Evolutionary conservation across 1,284 basidiomycete species (phyloP), one percentile per base, ranked within the genome.

Genomic region (Pholiota adiposa): DNA sequence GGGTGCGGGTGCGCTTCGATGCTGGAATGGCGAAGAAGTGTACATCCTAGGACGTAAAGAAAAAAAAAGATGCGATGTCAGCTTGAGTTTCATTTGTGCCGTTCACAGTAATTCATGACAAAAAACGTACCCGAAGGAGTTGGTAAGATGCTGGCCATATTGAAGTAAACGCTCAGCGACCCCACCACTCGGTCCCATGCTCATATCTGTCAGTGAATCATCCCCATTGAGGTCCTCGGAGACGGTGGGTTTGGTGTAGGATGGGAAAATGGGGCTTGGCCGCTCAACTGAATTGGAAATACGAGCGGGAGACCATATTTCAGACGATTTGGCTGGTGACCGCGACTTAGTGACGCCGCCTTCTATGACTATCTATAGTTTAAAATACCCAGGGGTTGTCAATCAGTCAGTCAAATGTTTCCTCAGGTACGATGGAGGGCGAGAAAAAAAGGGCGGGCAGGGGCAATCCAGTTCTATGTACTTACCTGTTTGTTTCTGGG

Each of bases 131-230:
- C 69, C 68, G 53, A 67, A 69, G 54, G 71, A 69, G 61, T 46
- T 63, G 52, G 73, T 69, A 56, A 75, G 62, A 52, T 69, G 69
- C 62, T 74, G 66, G 49, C 72, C 70, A 58, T 73, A 72, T 63
- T 66, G 68, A 40, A 75, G 59, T 50, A 75, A 67, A 51, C 69
- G 70, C 60, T 67, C 70, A 56, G 73, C 71, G 31, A 71, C 70
- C n/a, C 69, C 70, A 43, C 62, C 69, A 29, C 59, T 59, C 51
- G 67, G 66, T 55, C 60, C 67, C 50, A 70, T 57, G 60, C 67
- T 75, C 9, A 57, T 56, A 60, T 75, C 69, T 46, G 68, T 53
- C 11, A 54, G 43, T 19, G 63, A 61, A 25, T 63, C 56, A 38
- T 63, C 60, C 52, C 59, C 62, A 63, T 65, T 51, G 38, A 59